phyloP scores from a whole-genome alignment of 2,329 filamentous ascomycete species.

The Gaeumannomyces sp. region DNA sequence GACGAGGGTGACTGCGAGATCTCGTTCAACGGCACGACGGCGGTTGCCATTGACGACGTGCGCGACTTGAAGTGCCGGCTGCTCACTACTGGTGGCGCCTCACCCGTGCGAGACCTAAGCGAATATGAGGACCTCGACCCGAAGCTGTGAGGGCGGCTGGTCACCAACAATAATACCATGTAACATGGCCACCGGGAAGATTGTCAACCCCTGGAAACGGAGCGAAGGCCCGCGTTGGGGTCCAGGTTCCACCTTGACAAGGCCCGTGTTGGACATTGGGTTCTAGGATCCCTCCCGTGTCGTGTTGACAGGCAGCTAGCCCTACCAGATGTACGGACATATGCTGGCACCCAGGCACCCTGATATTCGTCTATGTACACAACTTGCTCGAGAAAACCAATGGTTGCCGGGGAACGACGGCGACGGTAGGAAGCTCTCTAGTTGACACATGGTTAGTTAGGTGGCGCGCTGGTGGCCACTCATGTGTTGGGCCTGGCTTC shows the following conservation, averaged over 20 bases:
- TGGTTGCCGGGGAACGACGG: too few relatives aligned
- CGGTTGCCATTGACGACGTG: constrained; percentile 68
- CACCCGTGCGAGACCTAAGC: constrained; percentile 66
- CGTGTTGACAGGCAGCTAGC: too few relatives aligned
- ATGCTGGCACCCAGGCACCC: too few relatives aligned
- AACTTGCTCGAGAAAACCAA: too few relatives aligned
- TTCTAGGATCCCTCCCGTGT: neutral
- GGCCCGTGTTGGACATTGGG: neutral
- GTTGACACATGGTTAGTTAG: too few relatives aligned
- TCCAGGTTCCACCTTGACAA: too few relatives aligned
- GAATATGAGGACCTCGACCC: constrained; percentile 82
- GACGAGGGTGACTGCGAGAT: constrained; percentile 23
- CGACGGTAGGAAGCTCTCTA: too few relatives aligned
- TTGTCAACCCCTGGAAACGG: neutral
- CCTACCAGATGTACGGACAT: too few relatives aligned
- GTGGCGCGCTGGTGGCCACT: too few relatives aligned
- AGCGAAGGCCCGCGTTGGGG: neutral
- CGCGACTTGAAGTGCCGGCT: constrained; percentile 73
- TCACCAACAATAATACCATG: neutral
- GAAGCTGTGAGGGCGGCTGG: constrained; percentile 57
- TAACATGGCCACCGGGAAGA: neutral
- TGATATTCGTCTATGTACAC: too few relatives aligned
- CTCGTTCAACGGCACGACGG: constrained; percentile 43
- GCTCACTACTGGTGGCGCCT: constrained; percentile 64
- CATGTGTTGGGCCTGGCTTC: neutral